These are phyloP conservation scores for Medicago lupulina DNA, from an alignment of 306 rosid species.

Conservation along the genomic window DNA sequence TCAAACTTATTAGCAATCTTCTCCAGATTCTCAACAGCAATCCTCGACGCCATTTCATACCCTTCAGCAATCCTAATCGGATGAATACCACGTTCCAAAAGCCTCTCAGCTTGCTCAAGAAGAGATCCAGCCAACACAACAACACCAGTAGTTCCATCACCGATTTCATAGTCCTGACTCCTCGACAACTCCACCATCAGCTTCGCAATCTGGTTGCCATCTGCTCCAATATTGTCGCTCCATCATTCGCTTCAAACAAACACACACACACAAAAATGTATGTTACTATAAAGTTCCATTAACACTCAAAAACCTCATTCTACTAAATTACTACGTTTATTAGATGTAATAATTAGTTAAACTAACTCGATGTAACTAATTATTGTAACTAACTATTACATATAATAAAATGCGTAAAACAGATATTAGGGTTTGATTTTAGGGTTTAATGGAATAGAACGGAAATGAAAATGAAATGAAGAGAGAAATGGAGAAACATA, in stretches of 20 bases:
- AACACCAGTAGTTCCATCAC: slow-evolving; percentile 99
- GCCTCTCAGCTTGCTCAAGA: slow-evolving; percentile 89
- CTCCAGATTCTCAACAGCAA: slow-evolving; percentile 80
- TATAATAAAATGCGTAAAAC: no score
- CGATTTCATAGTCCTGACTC: slow-evolving; percentile 98
- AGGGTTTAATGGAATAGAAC: not conserved
- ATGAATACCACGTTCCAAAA: slow-evolving; percentile 88
- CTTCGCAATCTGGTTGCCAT: slow-evolving; percentile 99
- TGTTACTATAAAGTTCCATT: not conserved
- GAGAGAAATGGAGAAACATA: slow-evolving; percentile 22
- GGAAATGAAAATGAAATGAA: not conserved
- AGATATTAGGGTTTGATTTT: no score
- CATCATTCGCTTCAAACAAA: slow-evolving; percentile 74
- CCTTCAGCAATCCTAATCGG: slow-evolving; percentile 97
- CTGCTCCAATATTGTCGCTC: slow-evolving; percentile 94
- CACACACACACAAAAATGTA: slow-evolving; percentile 13
- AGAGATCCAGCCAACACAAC: slow-evolving; percentile 96
- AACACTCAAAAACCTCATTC: not conserved
- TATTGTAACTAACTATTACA: no score
- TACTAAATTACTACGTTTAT: no score
- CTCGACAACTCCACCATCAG: slow-evolving; percentile 93
- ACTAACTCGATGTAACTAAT: no score
- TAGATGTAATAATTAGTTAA: no score
- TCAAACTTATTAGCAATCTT: slow-evolving; percentile 72
- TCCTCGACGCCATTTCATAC: slow-evolving; percentile 86